Conservation (phyloP, 23 red algal genomes). For the Gracilaria vermiculophylla region DNA sequence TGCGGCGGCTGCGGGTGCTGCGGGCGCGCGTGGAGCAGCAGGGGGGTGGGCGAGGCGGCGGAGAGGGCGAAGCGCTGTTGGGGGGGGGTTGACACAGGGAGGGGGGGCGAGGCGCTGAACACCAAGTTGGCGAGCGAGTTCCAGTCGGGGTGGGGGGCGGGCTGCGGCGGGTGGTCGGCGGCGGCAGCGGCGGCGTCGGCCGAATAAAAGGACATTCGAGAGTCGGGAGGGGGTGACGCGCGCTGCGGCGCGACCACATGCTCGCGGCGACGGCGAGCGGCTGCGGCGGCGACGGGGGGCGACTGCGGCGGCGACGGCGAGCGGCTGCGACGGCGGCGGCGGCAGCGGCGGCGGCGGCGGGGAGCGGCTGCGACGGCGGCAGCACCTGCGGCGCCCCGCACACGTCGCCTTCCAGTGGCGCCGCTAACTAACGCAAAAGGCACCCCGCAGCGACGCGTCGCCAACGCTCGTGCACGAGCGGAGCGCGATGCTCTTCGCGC, state of each 20-base stretch:
- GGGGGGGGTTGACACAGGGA: background rate
- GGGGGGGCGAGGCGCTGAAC: background rate
- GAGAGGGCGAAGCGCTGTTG: background rate
- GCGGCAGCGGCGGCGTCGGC: background rate
- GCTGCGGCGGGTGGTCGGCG: background rate
- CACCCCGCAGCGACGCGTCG: background rate
- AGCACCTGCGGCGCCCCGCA: background rate
- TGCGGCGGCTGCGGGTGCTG: background rate
- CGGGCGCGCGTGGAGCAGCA: background rate
- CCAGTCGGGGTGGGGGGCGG: background rate
- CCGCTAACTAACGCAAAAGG: too few relatives aligned
- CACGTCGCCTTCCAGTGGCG: too few relatives aligned
- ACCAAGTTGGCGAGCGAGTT: background rate
- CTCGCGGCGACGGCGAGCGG: background rate
- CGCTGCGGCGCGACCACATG: background rate
- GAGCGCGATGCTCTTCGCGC: background rate
- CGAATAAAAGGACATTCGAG: constrained; percentile 40
- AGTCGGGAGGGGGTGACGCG: background rate
- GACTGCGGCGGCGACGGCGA: background rate
- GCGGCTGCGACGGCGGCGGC: background rate
- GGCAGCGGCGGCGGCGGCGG: background rate
- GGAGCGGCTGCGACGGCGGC: background rate
- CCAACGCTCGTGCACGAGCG: too few relatives aligned
- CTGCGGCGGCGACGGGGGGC: background rate
- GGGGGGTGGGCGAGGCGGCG: background rate